phyloP scores from a whole-genome alignment of 2,329 filamentous ascomycete species.

The Lasiodiplodia hormozganensis region DNA sequence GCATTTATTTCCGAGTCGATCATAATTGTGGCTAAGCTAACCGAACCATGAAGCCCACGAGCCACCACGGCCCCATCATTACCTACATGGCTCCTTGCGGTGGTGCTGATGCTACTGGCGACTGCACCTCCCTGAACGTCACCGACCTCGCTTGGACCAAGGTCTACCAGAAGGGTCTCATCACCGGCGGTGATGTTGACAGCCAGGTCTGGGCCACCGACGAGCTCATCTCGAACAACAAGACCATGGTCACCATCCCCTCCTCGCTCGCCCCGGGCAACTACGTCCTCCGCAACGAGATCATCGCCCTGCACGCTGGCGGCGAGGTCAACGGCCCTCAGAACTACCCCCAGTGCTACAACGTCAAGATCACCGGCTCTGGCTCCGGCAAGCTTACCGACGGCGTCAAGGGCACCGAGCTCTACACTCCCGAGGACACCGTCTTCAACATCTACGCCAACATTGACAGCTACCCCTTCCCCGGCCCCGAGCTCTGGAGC shows the following conservation, averaged over 20 bases:
- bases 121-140: slow-evolving; percentile 42
- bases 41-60: slow-evolving; percentile 7
- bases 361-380: slow-evolving; percentile 43
- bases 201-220: slow-evolving; percentile 44
- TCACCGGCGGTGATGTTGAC: slow-evolving; percentile 44
- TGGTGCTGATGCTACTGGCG: slow-evolving; percentile 34
- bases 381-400: slow-evolving; percentile 35
- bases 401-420: slow-evolving; percentile 41
- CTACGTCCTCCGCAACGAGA: slow-evolving; percentile 46
- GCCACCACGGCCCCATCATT: slow-evolving; percentile 26
- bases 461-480: slow-evolving; percentile 23
- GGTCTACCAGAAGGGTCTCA: slow-evolving; percentile 41
- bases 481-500: slow-evolving; percentile 26
- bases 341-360: slow-evolving; percentile 47
- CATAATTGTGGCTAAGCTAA: background rate
- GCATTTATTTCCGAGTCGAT: background rate
- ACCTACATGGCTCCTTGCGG: slow-evolving; percentile 40
- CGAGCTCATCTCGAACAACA: slow-evolving; percentile 33
- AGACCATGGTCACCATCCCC: slow-evolving; percentile 43
- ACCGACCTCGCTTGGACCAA: slow-evolving; percentile 44
- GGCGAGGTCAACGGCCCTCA: slow-evolving; percentile 41
- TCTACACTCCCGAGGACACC: slow-evolving; percentile 38
- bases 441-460: slow-evolving; percentile 29
- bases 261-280: slow-evolving; percentile 42
- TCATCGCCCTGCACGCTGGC: slow-evolving; percentile 43